phyloP scores from a whole-genome alignment of 1,139 yeast species.

The Chernovozyma sophiae-reginae region DNA sequence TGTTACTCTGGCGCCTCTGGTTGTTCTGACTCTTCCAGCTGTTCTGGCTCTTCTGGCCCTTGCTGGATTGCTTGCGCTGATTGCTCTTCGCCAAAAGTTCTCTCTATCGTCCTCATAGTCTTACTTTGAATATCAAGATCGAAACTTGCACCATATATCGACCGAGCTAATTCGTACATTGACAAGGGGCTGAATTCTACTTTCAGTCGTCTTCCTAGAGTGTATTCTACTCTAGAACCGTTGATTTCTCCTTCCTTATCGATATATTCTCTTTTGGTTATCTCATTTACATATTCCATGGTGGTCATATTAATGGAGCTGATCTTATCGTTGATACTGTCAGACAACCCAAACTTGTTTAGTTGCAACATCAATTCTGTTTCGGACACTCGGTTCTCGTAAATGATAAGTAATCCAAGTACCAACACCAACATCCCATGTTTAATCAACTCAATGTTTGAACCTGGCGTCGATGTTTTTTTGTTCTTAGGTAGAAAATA shows the following conservation, averaged over 20 bases:
- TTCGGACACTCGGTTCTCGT: constrained; percentile 33
- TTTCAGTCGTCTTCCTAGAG: constrained; percentile 31
- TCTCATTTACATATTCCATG: constrained; percentile 25
- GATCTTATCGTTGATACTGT: constrained; percentile 17
- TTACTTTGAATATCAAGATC: constrained; percentile 18
- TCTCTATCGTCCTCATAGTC: constrained; percentile 23
- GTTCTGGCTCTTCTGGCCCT: no score
- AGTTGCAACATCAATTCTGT: constrained; percentile 19
- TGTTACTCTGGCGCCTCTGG: no score
- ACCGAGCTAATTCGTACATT: constrained; percentile 23
- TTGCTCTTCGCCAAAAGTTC: constrained; percentile 19
- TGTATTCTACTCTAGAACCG: constrained; percentile 20
- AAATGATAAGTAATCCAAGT: constrained; percentile 26
- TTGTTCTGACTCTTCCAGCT: no score
- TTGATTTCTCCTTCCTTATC: constrained; percentile 15
- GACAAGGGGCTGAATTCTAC: constrained; percentile 32
- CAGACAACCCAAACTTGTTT: constrained; percentile 28
- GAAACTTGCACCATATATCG: constrained; percentile 26
- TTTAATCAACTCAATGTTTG: constrained; percentile 27
- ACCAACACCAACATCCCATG: constrained; percentile 26
- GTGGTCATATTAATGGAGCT: constrained; percentile 22
- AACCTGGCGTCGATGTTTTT: constrained; percentile 12
- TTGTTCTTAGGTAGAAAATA: constrained; percentile 16
- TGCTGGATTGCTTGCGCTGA: no score
- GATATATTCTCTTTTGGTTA: constrained; percentile 32